A percentile compares a stretch with the other conserved stretches of the same genome.
Evolutionary conservation across 331 rosid genomes (phyloP).

Genomic region (Prunus yedoensis): DNA sequence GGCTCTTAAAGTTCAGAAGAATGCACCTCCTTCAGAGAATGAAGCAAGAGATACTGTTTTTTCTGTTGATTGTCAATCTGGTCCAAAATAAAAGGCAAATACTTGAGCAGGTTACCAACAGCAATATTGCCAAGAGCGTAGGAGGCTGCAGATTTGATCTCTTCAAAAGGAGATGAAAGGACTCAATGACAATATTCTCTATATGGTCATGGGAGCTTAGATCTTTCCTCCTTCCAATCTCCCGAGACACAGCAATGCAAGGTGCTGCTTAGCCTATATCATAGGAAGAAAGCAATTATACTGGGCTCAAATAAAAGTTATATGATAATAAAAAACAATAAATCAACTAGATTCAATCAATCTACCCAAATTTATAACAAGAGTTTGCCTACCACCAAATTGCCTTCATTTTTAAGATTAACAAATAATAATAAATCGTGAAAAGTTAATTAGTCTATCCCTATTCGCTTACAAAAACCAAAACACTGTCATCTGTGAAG

Average conservation of each 20-base stretch:
- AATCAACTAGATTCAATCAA: neutral
- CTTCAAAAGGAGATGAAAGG: constrained; percentile 99
- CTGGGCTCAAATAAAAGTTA: constrained; percentile 2
- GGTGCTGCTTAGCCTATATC: constrained; percentile 95
- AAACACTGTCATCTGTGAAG: neutral
- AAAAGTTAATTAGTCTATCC: neutral
- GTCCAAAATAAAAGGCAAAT: constrained; percentile 96
- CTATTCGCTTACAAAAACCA: neutral
- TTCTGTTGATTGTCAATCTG: constrained; percentile 99
- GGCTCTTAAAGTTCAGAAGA: constrained; percentile 24
- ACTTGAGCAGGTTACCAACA: constrained; percentile 94
- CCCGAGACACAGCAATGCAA: constrained; percentile 94
- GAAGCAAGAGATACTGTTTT: constrained; percentile 96
- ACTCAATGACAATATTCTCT: constrained; percentile 94
- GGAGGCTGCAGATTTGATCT: constrained; percentile 98
- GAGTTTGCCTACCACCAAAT: neutral
- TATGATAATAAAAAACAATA: neutral
- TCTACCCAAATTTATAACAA: neutral
- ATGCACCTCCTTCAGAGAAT: constrained; percentile 93
- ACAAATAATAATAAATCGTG: neutral
- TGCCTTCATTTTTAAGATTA: neutral
- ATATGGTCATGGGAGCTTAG: constrained; percentile 78
- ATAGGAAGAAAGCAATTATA: constrained; percentile 28
- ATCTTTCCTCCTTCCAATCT: constrained; percentile 97
- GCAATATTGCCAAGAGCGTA: constrained; percentile 99